Base-by-base conservation (phyloP, 2,329 filamentous ascomycete species). In the Diaporthe aspalathi region DNA sequence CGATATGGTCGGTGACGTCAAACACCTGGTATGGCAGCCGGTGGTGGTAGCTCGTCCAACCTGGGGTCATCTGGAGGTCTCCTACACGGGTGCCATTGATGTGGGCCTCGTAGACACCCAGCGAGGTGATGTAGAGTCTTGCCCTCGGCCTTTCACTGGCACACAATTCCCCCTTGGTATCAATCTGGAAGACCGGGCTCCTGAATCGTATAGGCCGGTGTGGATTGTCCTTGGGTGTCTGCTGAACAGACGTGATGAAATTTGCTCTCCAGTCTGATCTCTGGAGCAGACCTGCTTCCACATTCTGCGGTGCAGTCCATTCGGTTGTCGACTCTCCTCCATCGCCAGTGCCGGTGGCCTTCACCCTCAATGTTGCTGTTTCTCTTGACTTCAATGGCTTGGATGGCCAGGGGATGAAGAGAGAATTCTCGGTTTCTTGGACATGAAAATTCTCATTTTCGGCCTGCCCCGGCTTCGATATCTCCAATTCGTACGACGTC, bases 11-110 rank as follows among this genome's bases (percentile, higher is more conserved):
- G 2, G 77, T 79, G 2, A 86, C 80, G 73, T 87, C 84, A 57
- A 81, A 83, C 0, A 79, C 80, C 71, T 85, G 81, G 66, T 86
- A 87, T 8, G 77, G 75, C 16, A 84, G 78, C 4, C 84, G 79
- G 70, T 83, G 78, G 1, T 81, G 76, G 74, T 87, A 87, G 60
- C 79, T 80, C 6, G 81, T 82, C 82, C 83, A 86, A 0, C 84
- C 83, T 0, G 84, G 84, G 22, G 83, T 80, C 75, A 84, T 76
- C 45, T 73, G 73, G n/a, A 76, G 73, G 47, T 80, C 77, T 0
- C 77, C 77, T 7, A 81, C 77, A 5, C 70, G 72, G n/a, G 73
- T 72, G 2, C 81, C 82, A 70, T 85, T 84, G 71, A 85, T 78
- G 20, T 77, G 78, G 0, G 78, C 80, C n/a, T 78, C 74, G 69